phyloP scores from a whole-genome alignment of 2,329 filamentous ascomycete genomes.

The Magnaporthiopsis rhizophila region DNA sequence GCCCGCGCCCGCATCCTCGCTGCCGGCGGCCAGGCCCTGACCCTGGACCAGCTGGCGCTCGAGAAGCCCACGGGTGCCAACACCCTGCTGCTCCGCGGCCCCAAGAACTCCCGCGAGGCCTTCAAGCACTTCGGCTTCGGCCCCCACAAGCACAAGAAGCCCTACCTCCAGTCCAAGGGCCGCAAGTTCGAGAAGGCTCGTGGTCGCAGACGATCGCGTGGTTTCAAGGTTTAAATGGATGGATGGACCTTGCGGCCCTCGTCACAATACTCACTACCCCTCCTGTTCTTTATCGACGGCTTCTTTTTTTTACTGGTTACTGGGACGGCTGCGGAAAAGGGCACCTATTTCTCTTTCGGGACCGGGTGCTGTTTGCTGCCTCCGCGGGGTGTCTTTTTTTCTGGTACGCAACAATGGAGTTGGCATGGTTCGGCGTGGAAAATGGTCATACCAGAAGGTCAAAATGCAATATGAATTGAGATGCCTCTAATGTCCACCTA shows the following conservation, averaged over 20 bases:
- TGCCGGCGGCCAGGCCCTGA: slow-evolving; percentile 90
- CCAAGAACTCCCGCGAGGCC: slow-evolving; percentile 96
- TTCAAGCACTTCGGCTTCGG: slow-evolving; percentile 99
- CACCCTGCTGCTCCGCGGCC: slow-evolving; percentile 92
- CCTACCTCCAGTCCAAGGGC: slow-evolving; percentile 95
- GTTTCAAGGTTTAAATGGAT: slow-evolving; percentile 96
- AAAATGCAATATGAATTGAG: slow-evolving; percentile 11
- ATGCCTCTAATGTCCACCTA: slow-evolving; percentile 4
- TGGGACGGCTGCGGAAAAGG: slow-evolving; percentile 3
- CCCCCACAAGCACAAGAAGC: slow-evolving; percentile 99
- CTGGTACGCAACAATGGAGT: slow-evolving; percentile 6
- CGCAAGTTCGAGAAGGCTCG: slow-evolving; percentile 99
- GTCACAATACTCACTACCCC: background rate
- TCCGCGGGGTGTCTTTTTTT: slow-evolving; percentile 5
- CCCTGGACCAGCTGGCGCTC: slow-evolving; percentile 93
- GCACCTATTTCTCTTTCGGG: slow-evolving; percentile 1
- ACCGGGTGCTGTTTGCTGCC: background rate
- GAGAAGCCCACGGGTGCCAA: slow-evolving; percentile 93
- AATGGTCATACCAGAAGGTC: slow-evolving; percentile 9
- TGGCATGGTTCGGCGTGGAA: slow-evolving; percentile 11
- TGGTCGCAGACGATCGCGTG: slow-evolving; percentile 95
- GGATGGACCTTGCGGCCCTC: slow-evolving; percentile 8
- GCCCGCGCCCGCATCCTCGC: slow-evolving; percentile 89
- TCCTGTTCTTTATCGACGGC: background rate
- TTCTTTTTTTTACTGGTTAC: slow-evolving; percentile 5